Evolutionary conservation across 2,329 filamentous ascomycete genomes (phyloP).

Genomic region (Coniella lustricola): DNA sequence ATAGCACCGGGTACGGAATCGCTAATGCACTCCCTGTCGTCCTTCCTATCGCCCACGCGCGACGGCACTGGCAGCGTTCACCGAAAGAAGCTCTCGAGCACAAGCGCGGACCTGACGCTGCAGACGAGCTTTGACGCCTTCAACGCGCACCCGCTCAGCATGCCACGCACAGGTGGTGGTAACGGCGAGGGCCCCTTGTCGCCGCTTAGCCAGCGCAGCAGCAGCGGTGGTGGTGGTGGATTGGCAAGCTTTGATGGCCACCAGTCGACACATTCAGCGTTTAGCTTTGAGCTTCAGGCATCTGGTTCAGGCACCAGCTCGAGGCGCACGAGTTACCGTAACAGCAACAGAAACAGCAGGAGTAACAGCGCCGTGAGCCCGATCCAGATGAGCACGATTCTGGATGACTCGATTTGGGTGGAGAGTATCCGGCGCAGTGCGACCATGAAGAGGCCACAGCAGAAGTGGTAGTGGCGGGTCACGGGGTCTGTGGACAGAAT

Average conservation of each 20-base stretch:
- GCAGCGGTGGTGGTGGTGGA: conserved; percentile 20
- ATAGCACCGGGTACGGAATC: conserved; percentile 18
- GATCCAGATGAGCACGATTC: conserved; percentile 71
- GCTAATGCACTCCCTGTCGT: conserved; percentile 16
- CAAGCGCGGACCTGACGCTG: conserved; percentile 35
- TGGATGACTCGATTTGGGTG: conserved; percentile 88
- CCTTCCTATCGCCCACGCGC: conserved; percentile 29
- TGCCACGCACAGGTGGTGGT: conserved; percentile 37
- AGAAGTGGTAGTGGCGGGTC: conserved; percentile 16
- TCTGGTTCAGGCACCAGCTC: conserved; percentile 25
- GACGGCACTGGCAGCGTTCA: conserved; percentile 26
- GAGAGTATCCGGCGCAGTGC: conserved; percentile 87
- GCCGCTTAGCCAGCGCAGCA: conserved; percentile 22
- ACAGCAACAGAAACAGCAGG: conserved; percentile 43
- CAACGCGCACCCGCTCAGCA: conserved; percentile 44
- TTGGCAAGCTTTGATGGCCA: conserved; percentile 19
- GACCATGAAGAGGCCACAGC: conserved; percentile 45
- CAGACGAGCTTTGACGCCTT: conserved; percentile 26
- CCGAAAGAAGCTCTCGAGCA: conserved; percentile 36
- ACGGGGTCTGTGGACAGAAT: conserved; percentile 13
- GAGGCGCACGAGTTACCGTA: conserved; percentile 26
- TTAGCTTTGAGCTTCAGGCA: conserved; percentile 53
- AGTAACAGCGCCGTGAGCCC: conserved; percentile 65
- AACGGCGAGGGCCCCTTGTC: conserved; percentile 10
- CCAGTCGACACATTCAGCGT: conserved; percentile 43